phyloP scores from a whole-genome alignment of 768 basidiomycete genomes.

The Leccinum arenicola region DNA sequence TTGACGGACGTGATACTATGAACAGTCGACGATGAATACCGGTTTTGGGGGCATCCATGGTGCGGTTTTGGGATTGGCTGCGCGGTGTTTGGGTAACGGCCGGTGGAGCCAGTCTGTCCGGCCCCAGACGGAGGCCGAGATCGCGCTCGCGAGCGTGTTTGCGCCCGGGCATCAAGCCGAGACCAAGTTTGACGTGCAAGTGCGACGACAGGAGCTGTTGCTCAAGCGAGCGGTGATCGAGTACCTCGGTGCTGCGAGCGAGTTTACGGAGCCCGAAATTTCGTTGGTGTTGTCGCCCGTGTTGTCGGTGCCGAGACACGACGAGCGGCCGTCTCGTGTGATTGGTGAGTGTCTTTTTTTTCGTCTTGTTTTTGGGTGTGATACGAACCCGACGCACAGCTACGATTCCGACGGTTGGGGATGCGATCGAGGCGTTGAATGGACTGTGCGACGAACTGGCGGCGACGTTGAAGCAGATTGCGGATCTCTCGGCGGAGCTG shows the following conservation, averaged over 20 bases:
- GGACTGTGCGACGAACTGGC: conserved; percentile 60
- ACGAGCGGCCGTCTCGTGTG: conserved; percentile 57
- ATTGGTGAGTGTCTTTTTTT: conserved; percentile 43
- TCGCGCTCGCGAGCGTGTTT: conserved; percentile 47
- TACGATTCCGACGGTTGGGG: conserved; percentile 73
- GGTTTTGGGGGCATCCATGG: conserved; percentile 86
- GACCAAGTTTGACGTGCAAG: conserved; percentile 57
- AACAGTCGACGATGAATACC: conserved; percentile 53
- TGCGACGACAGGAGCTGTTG: conserved; percentile 53
- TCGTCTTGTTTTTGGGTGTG: not conserved
- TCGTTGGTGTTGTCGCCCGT: conserved; percentile 69
- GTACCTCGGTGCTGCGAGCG: conserved; percentile 70
- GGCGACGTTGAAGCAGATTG: conserved; percentile 60
- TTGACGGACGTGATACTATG: not conserved
- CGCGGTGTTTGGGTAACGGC: conserved; percentile 61
- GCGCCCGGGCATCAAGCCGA: conserved; percentile 54
- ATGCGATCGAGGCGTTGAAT: conserved; percentile 65
- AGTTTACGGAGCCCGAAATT: conserved; percentile 79
- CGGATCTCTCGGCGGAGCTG: conserved; percentile 67
- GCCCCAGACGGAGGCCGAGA: conserved; percentile 68
- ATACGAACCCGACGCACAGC: conserved; percentile 37
- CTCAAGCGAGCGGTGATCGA: conserved; percentile 60
- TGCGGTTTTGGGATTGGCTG: conserved; percentile 71
- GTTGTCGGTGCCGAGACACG: conserved; percentile 51
- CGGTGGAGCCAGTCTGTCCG: conserved; percentile 55